These are phyloP conservation scores for Aspergillus sp. DNA, from an alignment of 2,329 filamentous ascomycete species.

Conservation along the genomic window DNA sequence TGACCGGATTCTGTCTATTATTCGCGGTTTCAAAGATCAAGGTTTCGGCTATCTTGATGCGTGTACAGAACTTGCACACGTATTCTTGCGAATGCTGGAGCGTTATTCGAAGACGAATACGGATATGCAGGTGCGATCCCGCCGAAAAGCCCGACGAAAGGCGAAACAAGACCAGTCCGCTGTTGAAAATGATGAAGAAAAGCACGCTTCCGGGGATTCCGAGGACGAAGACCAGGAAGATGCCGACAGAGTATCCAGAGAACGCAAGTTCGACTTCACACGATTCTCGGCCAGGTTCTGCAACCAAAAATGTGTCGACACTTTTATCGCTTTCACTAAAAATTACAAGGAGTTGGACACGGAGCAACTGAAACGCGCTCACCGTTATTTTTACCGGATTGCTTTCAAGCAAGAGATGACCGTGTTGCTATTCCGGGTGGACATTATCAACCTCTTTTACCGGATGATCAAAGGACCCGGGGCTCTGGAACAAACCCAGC, in stretches of 20 bases:
- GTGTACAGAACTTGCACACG: conserved; percentile 81
- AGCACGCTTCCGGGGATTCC: conserved; percentile 58
- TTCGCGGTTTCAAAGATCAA: conserved; percentile 85
- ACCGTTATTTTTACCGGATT: conserved; percentile 88
- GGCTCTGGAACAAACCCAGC: conserved; percentile 59
- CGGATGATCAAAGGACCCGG: conserved; percentile 87
- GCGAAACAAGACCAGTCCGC: conserved; percentile 45
- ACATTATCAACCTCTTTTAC: conserved; percentile 82
- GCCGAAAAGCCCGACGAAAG: conserved; percentile 64
- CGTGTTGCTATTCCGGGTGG: conserved; percentile 80
- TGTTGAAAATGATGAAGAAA: conserved; percentile 49
- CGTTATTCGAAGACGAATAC: conserved; percentile 90
- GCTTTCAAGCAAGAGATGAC: conserved; percentile 92
- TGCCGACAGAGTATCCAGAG: conserved; percentile 64
- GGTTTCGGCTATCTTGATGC: conserved; percentile 90
- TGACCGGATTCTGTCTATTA: conserved; percentile 72
- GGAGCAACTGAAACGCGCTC: conserved; percentile 79
- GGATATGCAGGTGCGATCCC: conserved; percentile 85
- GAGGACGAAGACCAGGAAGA: conserved; percentile 68
- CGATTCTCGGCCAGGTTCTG: conserved; percentile 75
- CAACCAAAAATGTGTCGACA: conserved; percentile 78
- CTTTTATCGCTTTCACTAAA: conserved; percentile 71
- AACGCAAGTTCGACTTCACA: conserved; percentile 90
- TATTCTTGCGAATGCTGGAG: conserved; percentile 87
- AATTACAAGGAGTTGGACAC: conserved; percentile 75